Percentiles rank a stretch among this genome's conserved stretches.
Evolutionary conservation across 1,139 yeast species (phyloP).

Genomic region (Groenewaldozyma sp.): DNA sequence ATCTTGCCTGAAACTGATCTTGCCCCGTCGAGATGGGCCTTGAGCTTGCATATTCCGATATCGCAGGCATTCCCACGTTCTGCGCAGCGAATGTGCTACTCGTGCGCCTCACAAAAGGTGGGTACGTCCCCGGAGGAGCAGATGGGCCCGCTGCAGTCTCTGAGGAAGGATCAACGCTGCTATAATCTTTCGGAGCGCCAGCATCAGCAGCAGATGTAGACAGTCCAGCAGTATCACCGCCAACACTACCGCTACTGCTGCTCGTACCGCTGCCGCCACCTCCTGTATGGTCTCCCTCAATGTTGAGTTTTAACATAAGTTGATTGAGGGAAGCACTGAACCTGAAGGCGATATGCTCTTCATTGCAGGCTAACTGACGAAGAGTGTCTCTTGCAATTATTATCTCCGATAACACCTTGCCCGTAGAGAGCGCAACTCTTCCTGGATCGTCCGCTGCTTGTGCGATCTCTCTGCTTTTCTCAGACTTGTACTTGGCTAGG

Average conservation of each 20-base stretch:
- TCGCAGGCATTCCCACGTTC: too few relatives aligned
- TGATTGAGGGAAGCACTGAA: not conserved
- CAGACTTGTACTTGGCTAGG: not conserved
- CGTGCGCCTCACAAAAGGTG: too few relatives aligned
- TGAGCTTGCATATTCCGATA: too few relatives aligned
- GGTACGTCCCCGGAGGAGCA: too few relatives aligned
- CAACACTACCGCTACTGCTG: not conserved
- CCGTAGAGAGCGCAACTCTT: not conserved
- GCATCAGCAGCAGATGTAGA: too few relatives aligned
- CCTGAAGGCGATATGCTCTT: conserved; percentile 1
- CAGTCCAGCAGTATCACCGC: too few relatives aligned
- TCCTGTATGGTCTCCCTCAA: not conserved
- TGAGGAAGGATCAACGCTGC: too few relatives aligned
- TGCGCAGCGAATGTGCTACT: too few relatives aligned
- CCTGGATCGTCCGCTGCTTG: not conserved
- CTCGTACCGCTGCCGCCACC: not conserved
- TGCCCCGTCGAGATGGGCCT: too few relatives aligned
- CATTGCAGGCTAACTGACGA: not conserved
- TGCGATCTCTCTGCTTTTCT: not conserved
- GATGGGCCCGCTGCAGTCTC: too few relatives aligned
- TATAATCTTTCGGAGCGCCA: too few relatives aligned
- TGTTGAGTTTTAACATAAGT: not conserved
- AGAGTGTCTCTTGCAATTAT: not conserved
- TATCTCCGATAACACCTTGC: not conserved
- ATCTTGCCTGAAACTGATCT: too few relatives aligned